phyloP scores from a whole-genome alignment of 345 rosid genomes.

The Pseudoturritis turrita region DNA sequence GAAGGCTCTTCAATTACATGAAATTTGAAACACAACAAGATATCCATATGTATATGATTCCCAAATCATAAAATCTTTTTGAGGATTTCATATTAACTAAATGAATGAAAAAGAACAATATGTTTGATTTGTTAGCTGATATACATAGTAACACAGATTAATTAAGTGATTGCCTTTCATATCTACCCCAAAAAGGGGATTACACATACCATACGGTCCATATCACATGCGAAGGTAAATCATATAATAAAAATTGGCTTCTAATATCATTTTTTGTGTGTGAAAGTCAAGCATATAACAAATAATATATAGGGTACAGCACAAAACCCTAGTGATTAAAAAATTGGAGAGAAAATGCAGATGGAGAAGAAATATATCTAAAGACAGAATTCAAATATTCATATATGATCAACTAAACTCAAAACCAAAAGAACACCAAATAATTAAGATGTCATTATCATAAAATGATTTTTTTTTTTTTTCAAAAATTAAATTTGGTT shows the following conservation, averaged over 20 bases:
- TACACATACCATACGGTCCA: not conserved
- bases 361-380: not conserved
- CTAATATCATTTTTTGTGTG: not conserved
- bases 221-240: not conserved
- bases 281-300: conserved; percentile 1
- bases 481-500: conserved; percentile 1
- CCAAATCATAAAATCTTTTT: not conserved
- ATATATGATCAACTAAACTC: conserved; percentile 13
- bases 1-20: not conserved
- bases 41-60: not conserved
- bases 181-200: not conserved
- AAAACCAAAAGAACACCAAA: not conserved
- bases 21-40: not conserved
- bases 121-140: conserved; percentile 1
- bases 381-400: conserved; percentile 11
- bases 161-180: not conserved
- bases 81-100: not conserved
- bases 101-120: not conserved
- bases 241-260: not conserved
- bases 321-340: not conserved
- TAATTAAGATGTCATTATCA: conserved; percentile 13
- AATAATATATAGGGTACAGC: not conserved
- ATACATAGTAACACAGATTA: not conserved
- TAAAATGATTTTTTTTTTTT: not conserved
- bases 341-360: conserved; percentile 4